Evolutionary conservation across 345 rosid species (phyloP), one percentile per base, ranked within the genome.

Genomic region (Salix brachista): DNA sequence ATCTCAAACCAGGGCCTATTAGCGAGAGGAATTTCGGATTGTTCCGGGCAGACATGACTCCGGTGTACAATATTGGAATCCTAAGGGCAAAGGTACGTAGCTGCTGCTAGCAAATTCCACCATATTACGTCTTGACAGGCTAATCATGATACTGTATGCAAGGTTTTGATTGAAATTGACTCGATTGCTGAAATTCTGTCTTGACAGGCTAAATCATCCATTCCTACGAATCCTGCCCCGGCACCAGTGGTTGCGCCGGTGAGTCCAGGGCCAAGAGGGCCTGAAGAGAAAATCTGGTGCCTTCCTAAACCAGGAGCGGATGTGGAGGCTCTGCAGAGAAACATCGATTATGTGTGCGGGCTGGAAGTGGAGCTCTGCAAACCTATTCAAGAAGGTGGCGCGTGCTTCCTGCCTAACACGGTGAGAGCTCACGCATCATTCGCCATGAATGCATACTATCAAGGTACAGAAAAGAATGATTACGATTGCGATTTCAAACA

Each of bases 21-120:
- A 80, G 84, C 26, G 97, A 93, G 85, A 82, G 94, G 67, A 87
- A 91, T 52, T 95, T 93, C 67, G 96, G 97, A 0, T 80, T 93
- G 44, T 93, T 95, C 88, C 68, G 64, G 50, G 85, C 92, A 0
- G 88, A 95, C 75, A 61, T 95, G 88, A 87, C 87, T 0, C 94
- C 97, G 3, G 90, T 84, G 12, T 95, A 95, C 9, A 86, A 95
- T 25, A 76, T 88, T 36, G 94, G 96, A 70, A 88, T 93, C 82
- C 85, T 92, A 44, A 86, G 96, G 80, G 81, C 92, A 48, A 84
- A 87, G 89, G 98, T 34, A 34, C 36, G 36, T 86, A 90, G 85
- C 85, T 39, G 77, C 88, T 26, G 87, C 87, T 8, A 79, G 79
- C 69, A 54, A 56, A 65, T 18, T 48, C 65, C 80, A 72, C 72